These are phyloP conservation scores for Cyclostephanos tholiformis DNA, from an alignment of 108 stramenopile species.

Conservation along the genomic window DNA sequence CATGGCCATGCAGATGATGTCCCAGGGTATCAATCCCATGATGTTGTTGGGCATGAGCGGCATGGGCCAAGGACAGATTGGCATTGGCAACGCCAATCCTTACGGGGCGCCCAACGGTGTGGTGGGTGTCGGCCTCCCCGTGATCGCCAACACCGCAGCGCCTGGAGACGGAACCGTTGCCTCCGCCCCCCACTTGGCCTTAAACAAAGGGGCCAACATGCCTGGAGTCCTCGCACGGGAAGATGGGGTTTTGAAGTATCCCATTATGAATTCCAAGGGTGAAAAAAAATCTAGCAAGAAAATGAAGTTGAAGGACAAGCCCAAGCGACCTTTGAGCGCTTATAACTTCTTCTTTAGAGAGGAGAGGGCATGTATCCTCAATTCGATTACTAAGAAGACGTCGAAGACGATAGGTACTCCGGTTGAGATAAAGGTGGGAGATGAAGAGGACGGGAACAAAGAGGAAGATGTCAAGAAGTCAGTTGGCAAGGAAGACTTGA, in stretches of 20 bases:
- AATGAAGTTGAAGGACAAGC: conserved; percentile 55
- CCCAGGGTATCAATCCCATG: conserved; percentile 21
- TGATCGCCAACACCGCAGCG: not conserved
- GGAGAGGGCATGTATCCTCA: conserved; percentile 30
- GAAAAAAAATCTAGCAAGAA: conserved; percentile 43
- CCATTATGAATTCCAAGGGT: conserved; percentile 2
- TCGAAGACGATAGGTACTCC: no score
- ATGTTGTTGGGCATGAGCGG: conserved; percentile 14
- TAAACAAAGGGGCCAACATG: not conserved
- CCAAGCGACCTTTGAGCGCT: conserved; percentile 68
- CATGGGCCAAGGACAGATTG: not conserved
- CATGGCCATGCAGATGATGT: not conserved
- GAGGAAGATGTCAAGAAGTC: conserved; percentile 14
- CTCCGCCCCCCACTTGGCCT: not conserved
- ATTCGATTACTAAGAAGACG: conserved; percentile 20
- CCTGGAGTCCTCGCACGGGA: not conserved
- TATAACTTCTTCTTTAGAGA: conserved; percentile 50
- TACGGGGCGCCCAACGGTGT: not conserved
- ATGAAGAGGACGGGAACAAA: conserved; percentile 19
- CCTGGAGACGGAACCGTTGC: not conserved
- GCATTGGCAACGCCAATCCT: no score
- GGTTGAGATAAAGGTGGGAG: conserved; percentile 28
- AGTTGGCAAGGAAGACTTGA: conserved; percentile 2
- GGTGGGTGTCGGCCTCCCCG: not conserved
- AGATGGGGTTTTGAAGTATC: not conserved